Base-by-base conservation (phyloP, 140 eudicot genomes). In the Oenanthe javanica region DNA sequence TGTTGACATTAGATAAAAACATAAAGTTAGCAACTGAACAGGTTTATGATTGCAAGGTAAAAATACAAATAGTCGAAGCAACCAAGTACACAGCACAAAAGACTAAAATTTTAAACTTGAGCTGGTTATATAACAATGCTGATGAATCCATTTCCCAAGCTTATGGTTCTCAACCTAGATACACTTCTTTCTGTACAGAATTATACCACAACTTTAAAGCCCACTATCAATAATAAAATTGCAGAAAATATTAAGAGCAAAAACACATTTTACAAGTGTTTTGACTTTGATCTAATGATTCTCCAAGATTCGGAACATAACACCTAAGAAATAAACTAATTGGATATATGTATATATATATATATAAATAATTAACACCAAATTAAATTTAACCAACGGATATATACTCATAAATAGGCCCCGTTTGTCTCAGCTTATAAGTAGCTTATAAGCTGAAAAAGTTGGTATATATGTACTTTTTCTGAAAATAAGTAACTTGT, bases 101-200 rank as follows among this genome's bases (percentile, higher is more conserved):
- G 76, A 70, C 47, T 16, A 31, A 45, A 21, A 66, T 14, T 57
- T 69, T n/a, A 42, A 89, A 92, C 95, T 90, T 88, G 82, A 90
- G 92, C 82, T 90, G 87, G 71, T 86, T 85, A 83, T 27, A 90
- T 38, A 90, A 63, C 67, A 51, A 21, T 59, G 87, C 81, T 48
- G 95, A 86, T 74, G 86, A 80, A 77, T 85, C 86, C 95, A 90
- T 90, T 66, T 54, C 5, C 25, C 71, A 23, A 64, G 71, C 36
- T 76, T 43, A 50, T 21, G 69, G 27, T 45, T 31, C 67, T 55
- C 72, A 18, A 23, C 54, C 52, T 38, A 42, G 40, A 49, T 57
- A 57, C 63, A 31, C 36, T 31, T 16, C 36, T n/a, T 63, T 14
- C 47, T 61, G 47, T 57, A 47, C 42, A 47, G 9, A 19, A 11